phyloP scores from a whole-genome alignment of 1,139 yeast genomes.

The Saccharomycopsis phalli region DNA sequence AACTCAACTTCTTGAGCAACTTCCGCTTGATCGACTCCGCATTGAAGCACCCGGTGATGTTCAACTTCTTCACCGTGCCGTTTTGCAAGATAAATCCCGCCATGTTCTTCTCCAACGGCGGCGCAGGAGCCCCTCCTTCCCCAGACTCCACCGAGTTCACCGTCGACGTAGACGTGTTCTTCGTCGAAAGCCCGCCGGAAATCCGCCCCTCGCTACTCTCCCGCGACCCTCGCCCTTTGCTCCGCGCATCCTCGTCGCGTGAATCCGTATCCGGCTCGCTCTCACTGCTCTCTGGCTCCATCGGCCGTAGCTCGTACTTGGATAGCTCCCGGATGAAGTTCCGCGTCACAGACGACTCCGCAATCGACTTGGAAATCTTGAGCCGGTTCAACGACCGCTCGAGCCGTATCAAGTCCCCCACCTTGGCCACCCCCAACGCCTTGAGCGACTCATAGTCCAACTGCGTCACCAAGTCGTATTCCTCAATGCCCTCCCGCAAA shows the following conservation, averaged over 20 bases:
- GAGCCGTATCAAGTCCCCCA: constrained; percentile 75
- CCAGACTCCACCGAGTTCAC: constrained; percentile 23
- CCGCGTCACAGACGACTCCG: constrained; percentile 19
- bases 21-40: constrained; percentile 72
- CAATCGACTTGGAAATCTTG: constrained; percentile 30
- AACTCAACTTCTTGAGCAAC: constrained; percentile 53
- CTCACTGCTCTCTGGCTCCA: constrained; percentile 5
- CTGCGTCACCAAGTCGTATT: constrained; percentile 47
- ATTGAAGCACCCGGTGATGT: constrained; percentile 72
- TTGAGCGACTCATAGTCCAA: constrained; percentile 61
- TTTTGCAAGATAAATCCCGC: constrained; percentile 66
- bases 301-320: constrained; percentile 7
- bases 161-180: constrained; percentile 23
- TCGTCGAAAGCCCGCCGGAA: constrained; percentile 14
- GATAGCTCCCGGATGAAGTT: constrained; percentile 17
- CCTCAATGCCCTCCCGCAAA: constrained; percentile 43
- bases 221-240: not conserved
- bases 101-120: constrained; percentile 30
- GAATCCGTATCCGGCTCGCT: constrained; percentile 2
- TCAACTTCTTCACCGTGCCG: constrained; percentile 67
- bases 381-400: constrained; percentile 43
- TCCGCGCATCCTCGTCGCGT: constrained; percentile 6
- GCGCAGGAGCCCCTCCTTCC: constrained; percentile 22
- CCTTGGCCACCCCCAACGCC: constrained; percentile 64
- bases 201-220: not conserved